Conservation (phyloP, 2,329 filamentous ascomycete genomes). For the Spiromastix sp. region DNA sequence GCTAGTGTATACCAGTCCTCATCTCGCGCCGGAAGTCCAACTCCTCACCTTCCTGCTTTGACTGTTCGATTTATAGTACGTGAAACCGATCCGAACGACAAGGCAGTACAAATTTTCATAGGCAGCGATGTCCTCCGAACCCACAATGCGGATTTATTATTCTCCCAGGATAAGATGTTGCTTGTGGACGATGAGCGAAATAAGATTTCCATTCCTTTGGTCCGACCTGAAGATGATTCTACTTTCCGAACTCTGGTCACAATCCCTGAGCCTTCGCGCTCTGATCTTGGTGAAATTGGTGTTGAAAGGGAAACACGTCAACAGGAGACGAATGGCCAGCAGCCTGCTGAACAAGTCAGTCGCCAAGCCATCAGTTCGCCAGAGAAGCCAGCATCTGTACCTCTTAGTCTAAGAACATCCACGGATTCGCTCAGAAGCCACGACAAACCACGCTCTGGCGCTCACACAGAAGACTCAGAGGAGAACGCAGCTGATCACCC, state of each 20-base stretch:
- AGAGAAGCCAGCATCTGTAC: constrained; percentile 17
- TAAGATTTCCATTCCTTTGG: constrained; percentile 82
- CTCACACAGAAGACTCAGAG: constrained; percentile 10
- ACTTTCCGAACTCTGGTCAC: constrained; percentile 70
- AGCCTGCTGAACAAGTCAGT: constrained; percentile 23
- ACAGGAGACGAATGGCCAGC: constrained; percentile 13
- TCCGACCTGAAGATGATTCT: constrained; percentile 78
- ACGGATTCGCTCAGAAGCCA: constrained; percentile 16
- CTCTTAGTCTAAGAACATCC: constrained; percentile 15
- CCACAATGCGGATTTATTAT: constrained; percentile 81
- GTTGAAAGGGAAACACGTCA: background rate
- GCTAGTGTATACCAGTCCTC: constrained; percentile 66
- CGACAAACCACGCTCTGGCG: constrained; percentile 12
- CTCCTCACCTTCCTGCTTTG: constrained; percentile 71
- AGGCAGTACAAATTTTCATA: constrained; percentile 71
- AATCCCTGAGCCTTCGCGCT: constrained; percentile 22
- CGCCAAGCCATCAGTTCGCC: constrained; percentile 16
- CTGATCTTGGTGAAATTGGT: constrained; percentile 5
- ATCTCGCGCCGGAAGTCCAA: constrained; percentile 61
- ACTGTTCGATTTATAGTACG: constrained; percentile 68
- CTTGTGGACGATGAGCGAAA: constrained; percentile 78
- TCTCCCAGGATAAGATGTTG: constrained; percentile 83
- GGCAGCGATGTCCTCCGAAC: constrained; percentile 79
- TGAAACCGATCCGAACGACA: constrained; percentile 38
- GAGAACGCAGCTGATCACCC: constrained; percentile 9